Percentiles rank a stretch among this genome's conserved stretches.
Conservation (phyloP, 306 rosid genomes). For the Fagus sylvatica region DNA sequence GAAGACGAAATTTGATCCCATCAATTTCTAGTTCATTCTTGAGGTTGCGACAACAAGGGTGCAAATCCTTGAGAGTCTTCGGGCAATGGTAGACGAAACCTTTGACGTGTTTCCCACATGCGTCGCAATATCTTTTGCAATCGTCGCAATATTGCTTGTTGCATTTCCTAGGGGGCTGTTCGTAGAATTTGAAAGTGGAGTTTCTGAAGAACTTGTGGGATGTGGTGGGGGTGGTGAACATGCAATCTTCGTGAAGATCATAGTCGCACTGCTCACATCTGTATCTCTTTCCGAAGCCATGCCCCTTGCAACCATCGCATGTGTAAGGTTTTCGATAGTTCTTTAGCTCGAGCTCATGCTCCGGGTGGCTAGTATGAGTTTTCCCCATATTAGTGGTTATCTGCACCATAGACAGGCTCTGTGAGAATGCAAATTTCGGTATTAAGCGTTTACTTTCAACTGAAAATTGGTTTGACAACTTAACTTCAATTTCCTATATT, state of each 20-base stretch:
- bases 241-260: constrained; percentile 17
- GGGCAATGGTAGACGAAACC: constrained; percentile 2
- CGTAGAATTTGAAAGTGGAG: not conserved
- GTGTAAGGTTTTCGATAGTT: not conserved
- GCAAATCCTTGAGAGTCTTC: not conserved
- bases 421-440: no score
- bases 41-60: constrained; percentile 6
- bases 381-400: not conserved
- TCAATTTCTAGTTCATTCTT: not conserved
- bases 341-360: constrained; percentile 9
- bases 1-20: constrained; percentile 3
- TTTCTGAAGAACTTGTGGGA: not conserved
- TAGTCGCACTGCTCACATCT: constrained; percentile 13
- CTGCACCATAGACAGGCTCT: not conserved
- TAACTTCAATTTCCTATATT: no score
- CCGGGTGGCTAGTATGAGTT: constrained; percentile 5
- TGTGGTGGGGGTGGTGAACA: not conserved
- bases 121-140: not conserved
- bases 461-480: no score
- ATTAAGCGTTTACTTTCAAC: no score
- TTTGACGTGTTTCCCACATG: constrained; percentile 2
- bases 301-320: constrained; percentile 20
- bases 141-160: no score
- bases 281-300: constrained; percentile 19
- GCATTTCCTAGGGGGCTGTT: not conserved